phyloP scores from a whole-genome alignment of 805 yeast species.

The Middelhovenomyces tepae region DNA sequence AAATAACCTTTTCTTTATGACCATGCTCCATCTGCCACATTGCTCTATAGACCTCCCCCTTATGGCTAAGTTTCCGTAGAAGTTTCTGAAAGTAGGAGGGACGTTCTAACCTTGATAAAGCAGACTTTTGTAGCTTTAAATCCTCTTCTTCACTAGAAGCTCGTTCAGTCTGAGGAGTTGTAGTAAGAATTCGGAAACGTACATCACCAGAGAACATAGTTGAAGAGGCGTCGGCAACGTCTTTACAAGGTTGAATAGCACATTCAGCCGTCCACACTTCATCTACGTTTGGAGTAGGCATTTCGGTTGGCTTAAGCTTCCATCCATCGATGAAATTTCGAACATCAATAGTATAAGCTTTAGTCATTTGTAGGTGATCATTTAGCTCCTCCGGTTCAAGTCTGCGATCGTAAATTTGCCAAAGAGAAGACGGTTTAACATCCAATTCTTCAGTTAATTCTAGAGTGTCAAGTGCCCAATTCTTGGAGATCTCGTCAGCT shows the following conservation, averaged over 20 bases:
- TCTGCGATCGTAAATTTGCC: constrained; percentile 3
- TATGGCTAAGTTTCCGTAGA: constrained; percentile 25
- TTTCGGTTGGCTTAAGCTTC: constrained; percentile 21
- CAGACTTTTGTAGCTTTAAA: constrained; percentile 17
- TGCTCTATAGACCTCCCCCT: constrained; percentile 22
- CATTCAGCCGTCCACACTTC: constrained; percentile 29
- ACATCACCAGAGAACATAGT: constrained; percentile 14
- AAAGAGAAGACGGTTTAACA: constrained; percentile 15
- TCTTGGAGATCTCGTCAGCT: neutral
- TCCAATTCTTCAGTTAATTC: constrained; percentile 1
- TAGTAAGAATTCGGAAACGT: constrained; percentile 14
- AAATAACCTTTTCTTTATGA: constrained; percentile 12
- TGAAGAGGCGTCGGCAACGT: constrained; percentile 22
- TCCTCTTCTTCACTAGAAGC: constrained; percentile 17
- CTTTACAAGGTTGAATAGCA: constrained; percentile 3
- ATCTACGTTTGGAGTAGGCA: constrained; percentile 11
- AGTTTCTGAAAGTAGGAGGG: constrained; percentile 21
- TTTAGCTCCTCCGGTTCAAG: constrained; percentile 8
- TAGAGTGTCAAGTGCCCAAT: neutral
- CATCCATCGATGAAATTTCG: constrained; percentile 18
- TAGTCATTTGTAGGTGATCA: constrained; percentile 16
- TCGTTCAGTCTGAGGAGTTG: constrained; percentile 19
- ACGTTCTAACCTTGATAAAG: constrained; percentile 19
- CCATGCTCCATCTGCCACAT: constrained; percentile 15
- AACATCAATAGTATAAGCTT: constrained; percentile 16